Evolutionary conservation across 805 yeast species (phyloP).

Genomic region (Schwanniomyces occidentalis): DNA sequence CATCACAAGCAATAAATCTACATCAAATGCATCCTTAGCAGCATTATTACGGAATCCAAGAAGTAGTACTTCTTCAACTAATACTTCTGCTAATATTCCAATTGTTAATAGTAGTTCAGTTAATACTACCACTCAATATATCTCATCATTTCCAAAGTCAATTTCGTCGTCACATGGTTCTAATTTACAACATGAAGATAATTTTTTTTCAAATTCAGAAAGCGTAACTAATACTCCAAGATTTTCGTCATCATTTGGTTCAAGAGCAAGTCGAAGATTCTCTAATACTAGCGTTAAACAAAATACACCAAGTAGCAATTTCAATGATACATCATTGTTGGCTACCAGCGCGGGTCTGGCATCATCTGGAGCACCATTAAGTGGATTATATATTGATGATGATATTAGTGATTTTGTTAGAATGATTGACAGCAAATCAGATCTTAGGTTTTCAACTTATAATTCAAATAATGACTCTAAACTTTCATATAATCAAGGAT

Average conservation of each 20-base stretch:
- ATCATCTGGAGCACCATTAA: conserved; percentile 32
- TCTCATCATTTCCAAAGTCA: conserved; percentile 33
- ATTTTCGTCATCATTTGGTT: conserved; percentile 73
- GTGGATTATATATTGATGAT: conserved; percentile 51
- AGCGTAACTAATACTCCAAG: conserved; percentile 49
- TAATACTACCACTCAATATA: conserved; percentile 8
- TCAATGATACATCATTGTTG: conserved; percentile 20
- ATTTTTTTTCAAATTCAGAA: conserved; percentile 18
- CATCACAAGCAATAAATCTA: conserved; percentile 47
- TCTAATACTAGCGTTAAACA: conserved; percentile 34
- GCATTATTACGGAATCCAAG: conserved; percentile 53
- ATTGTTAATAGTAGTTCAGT: conserved; percentile 15
- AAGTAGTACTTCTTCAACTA: conserved; percentile 43
- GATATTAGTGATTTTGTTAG: conserved; percentile 71
- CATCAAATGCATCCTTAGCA: conserved; percentile 54
- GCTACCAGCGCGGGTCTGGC: conserved; percentile 40
- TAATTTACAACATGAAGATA: conserved; percentile 27
- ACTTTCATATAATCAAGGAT: conserved; percentile 12
- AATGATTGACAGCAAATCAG: conserved; percentile 65
- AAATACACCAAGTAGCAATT: conserved; percentile 23
- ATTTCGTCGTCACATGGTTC: conserved; percentile 43
- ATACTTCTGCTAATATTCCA: conserved; percentile 26
- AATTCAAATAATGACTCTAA: conserved; percentile 11
- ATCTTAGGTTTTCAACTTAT: conserved; percentile 38
- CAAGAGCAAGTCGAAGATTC: conserved; percentile 55